Base-by-base conservation (phyloP, 2,329 filamentous ascomycete species). In the Aspergillus phoenicis region DNA sequence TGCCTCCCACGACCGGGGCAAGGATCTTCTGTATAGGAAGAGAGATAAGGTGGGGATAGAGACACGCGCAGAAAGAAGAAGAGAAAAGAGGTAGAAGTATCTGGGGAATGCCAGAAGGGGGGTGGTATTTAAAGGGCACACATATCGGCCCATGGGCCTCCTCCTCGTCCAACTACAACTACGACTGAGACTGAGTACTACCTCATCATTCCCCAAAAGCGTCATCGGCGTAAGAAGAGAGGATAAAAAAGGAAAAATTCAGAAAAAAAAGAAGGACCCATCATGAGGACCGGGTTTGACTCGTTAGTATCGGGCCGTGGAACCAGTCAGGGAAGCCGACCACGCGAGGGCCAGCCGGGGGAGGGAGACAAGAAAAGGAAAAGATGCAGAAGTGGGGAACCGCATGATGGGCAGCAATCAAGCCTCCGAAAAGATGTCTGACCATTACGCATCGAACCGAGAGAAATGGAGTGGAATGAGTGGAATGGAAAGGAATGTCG, bases 31-130 rank as follows among this genome's bases (percentile, higher is more conserved):
- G 33, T 36, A 20, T 38, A 41, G 56, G 11, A 36, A 57, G 49
- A 51, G n/a, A 52, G 60, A 53, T 15, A 11, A 43, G n/a, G 56
- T 53, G 26, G 47, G 57, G 43, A 54, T 47, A 56, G 57, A 49
- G 41, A 36, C 33, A 36, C 33, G 15, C 33, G 11, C 33, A 36
- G 33, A 36, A 30, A 51, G 24, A 4, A 30, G 26, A 17, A 8
- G 28, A 8, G 15, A 11, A 28, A 11, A 33, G 15, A 33, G 5
- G 15, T 51, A 36, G 33, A 36, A 36, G 11, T 36, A 36, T 36
- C 33, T 36, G 4, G 33, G 33, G 33, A 36, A 36, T 36, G 33
- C 33, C 33, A 36, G 33, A 36, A 36, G 33, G 33, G 33, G 33
- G 33, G 33, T 36, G 33, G 33, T 36, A 36, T 36, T 36, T 36